Evolutionary conservation across 208 protist species (phyloP), one percentile per base, ranked within the genome.

Genomic region (Wallacemonas sp.): DNA sequence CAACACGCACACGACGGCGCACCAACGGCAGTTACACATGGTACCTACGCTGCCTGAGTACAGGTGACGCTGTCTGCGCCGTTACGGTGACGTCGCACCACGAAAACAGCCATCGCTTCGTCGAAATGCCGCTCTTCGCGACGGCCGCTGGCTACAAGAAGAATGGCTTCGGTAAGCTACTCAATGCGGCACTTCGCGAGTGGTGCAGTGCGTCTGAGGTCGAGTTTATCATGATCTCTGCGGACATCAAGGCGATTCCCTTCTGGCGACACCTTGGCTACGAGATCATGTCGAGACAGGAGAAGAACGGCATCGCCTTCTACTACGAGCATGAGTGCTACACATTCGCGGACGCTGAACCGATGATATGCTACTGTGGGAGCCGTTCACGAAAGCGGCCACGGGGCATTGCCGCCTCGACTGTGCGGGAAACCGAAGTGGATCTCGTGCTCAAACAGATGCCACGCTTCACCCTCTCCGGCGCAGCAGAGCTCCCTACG

Each of bases 271-370:
- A 89, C 45, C 34, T 95, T 21, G 86, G 89, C 54, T 95, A 92
- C 68, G 68, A 61, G n/a, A 39, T 73, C 30, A 92, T 95, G 85
- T 76, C 83, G 17, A 71, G 76, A 41, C 77, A 68, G 10, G 86
- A 95, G 67, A 68, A 75, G 66, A 90, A 84, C 26, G 70, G 78
- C 27, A 90, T 95, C 52, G 89, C 78, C 38, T 95, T 93, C 42
- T 88, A 85, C 61, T 95, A 95, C 66, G 81, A 95, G 54, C 84
- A 95, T 70, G 84, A 91, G 45, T 95, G 85, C 71, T 91, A 87
- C 71, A 91, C 85, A 50, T 95, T 95, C 62, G 80, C 79, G 45
- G 87, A 78, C 2, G 76, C 86, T n/a, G 79, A 84, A 62, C 79
- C 77, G n/a, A 91, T 95, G 86, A 91, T 94, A 63, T 71, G 79